Percentiles rank a stretch among this genome's conserved stretches.
Conservation (phyloP, 192 early-diverging fungal species). For the Chytriomyces hyalinus region DNA sequence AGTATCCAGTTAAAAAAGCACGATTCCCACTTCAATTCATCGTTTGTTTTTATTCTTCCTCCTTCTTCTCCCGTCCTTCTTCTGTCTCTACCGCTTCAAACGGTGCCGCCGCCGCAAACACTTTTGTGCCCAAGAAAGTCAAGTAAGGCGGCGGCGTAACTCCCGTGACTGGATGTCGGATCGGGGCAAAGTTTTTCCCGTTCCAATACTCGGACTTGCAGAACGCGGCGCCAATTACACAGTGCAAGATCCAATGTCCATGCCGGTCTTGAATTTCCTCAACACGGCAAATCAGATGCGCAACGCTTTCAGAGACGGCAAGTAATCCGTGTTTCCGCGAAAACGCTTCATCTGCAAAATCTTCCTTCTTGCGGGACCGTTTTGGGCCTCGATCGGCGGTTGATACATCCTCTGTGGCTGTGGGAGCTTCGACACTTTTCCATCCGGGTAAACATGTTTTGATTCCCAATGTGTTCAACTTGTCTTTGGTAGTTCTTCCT, state of each 20-base stretch:
- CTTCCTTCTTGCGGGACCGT: neutral
- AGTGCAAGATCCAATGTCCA: constrained; percentile 41
- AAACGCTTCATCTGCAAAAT: neutral
- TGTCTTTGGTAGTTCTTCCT: constrained; percentile 39
- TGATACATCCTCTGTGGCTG: neutral
- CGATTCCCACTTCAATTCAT: neutral
- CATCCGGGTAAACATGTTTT: constrained; percentile 41
- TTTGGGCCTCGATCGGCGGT: neutral
- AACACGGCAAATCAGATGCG: constrained; percentile 42
- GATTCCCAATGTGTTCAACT: constrained; percentile 7
- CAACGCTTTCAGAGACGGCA: constrained; percentile 37
- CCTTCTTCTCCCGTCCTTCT: neutral
- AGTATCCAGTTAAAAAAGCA: neutral
- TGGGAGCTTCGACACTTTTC: neutral
- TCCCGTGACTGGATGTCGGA: neutral
- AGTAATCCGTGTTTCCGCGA: constrained; percentile 12
- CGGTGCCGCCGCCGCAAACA: constrained; percentile 30
- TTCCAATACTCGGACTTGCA: constrained; percentile 38
- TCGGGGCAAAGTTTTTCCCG: constrained; percentile 38
- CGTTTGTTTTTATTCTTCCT: neutral
- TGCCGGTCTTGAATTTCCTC: constrained; percentile 42
- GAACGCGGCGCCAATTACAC: constrained; percentile 28
- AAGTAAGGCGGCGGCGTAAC: constrained; percentile 22
- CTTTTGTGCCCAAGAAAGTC: constrained; percentile 41
- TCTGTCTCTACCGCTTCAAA: neutral